These are phyloP conservation scores for Mucor sp. DNA, from an alignment of 371 early-diverging fungal genomes.

Conservation along the genomic window DNA sequence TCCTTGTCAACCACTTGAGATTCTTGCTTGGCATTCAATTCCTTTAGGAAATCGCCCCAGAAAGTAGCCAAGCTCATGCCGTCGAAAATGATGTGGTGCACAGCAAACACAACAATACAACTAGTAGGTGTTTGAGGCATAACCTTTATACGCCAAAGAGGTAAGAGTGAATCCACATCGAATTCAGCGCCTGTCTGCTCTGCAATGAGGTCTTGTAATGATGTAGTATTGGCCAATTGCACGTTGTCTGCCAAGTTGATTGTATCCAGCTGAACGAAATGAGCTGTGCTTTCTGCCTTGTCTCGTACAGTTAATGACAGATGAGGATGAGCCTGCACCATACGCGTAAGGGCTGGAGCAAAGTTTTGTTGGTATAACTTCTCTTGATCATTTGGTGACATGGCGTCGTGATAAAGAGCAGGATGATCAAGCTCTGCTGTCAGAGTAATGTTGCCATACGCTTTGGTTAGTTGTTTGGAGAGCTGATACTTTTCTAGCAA, in stretches of 20 bases:
- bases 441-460: slow-evolving; percentile 37
- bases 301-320: slow-evolving; percentile 28
- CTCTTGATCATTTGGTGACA: neutral
- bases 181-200: slow-evolving; percentile 23
- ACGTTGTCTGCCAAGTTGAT: slow-evolving; percentile 27
- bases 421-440: slow-evolving; percentile 16
- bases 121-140: slow-evolving; percentile 10
- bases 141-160: slow-evolving; percentile 42
- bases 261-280: slow-evolving; percentile 22
- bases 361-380: slow-evolving; percentile 24
- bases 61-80: slow-evolving; percentile 38
- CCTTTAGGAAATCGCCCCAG: slow-evolving; percentile 28
- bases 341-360: slow-evolving; percentile 20
- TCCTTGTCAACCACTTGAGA: neutral
- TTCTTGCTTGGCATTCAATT: slow-evolving; percentile 2
- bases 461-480: slow-evolving; percentile 28
- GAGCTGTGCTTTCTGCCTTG: slow-evolving; percentile 14
- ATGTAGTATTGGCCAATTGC: neutral
- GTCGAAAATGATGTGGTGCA: slow-evolving; percentile 38
- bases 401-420: slow-evolving; percentile 15
- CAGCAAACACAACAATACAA: slow-evolving; percentile 16
- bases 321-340: slow-evolving; percentile 30
- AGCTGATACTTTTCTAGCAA: slow-evolving; percentile 45
- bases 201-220: slow-evolving; percentile 1
- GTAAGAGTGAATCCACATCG: slow-evolving; percentile 20